Evolutionary conservation across 805 yeast species (phyloP), one percentile per base, ranked within the genome.

Genomic region (Groenewaldozyma salmanticensis): DNA sequence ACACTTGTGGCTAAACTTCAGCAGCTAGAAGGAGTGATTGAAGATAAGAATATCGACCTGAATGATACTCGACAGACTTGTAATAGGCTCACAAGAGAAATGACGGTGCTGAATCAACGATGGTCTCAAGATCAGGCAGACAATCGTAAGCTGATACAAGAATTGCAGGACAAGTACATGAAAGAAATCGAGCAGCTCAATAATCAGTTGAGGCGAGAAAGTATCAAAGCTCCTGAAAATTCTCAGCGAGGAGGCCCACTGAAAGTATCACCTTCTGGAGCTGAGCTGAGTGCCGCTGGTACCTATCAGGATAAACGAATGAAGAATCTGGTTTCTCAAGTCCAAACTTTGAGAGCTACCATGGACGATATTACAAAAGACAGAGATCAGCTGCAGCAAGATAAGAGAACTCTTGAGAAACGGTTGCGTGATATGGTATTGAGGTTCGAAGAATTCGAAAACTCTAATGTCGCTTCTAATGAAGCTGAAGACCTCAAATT

Each of bases 51-150:
- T 11, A 70, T 76, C 43, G 79, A 77, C 43, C 55, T 79, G 21
- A 62, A 71, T 27, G 72, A 73, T 50, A 45, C 71, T 17, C 66
- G 70, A 37, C 70, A 71, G 38, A 62, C 68, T 11, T 71, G 74
- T 42, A 64, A 63, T 11, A 63, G 75, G 4, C 51, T 81, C 41
- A 70, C 70, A 33, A 83, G 78, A 9, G 82, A 78, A 50, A 58
- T 75, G 20, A 61, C 62, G 27, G 77, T 77, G 36, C 54, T 84
- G 31, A 66, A 70, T 29, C 64, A 66, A 41, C 70, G 74, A 47
- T 64, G 77, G 61, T 77, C 77, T 50, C 68, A 67, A 31, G 94
- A 85, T 56, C 77, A 85, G 1, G 81, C 78, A 49, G 78, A 73
- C 35, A 64, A 79, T 48, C 79, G 82, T 39, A 74, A 74, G 31